These are phyloP conservation scores for Lactarius akahatsu DNA, from an alignment of 768 basidiomycete species.

Conservation along the genomic window DNA sequence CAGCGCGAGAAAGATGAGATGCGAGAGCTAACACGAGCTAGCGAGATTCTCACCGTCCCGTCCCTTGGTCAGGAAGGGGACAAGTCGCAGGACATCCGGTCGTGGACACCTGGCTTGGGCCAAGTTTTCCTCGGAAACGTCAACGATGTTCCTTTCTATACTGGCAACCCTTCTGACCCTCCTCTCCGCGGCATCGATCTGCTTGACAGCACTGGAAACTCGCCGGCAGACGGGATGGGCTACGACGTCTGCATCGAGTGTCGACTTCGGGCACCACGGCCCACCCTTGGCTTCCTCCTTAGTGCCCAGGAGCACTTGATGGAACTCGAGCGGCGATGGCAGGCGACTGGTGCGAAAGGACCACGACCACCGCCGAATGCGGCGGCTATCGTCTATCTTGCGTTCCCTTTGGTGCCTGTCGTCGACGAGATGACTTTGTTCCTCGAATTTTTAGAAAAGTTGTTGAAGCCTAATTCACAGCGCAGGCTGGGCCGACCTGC, in stretches of 20 bases:
- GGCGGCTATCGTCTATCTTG: conserved; percentile 67
- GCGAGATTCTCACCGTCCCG: conserved; percentile 61
- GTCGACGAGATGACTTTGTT: conserved; percentile 58
- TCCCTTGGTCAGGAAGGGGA: conserved; percentile 25
- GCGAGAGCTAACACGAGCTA: conserved; percentile 80
- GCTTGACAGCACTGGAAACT: conserved; percentile 41
- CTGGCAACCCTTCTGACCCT: conserved; percentile 20
- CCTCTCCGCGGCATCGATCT: conserved; percentile 32
- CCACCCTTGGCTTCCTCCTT: conserved; percentile 60
- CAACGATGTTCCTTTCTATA: conserved; percentile 61
- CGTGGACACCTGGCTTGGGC: conserved; percentile 45
- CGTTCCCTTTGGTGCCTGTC: conserved; percentile 69
- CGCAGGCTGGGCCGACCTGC: conserved; percentile 45
- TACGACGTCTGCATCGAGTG: conserved; percentile 90
- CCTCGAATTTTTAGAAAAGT: conserved; percentile 64
- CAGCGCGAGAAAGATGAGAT: conserved; percentile 87
- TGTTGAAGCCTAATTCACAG: conserved; percentile 49
- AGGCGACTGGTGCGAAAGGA: conserved; percentile 42
- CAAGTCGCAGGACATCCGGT: conserved; percentile 41
- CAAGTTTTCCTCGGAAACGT: conserved; percentile 83
- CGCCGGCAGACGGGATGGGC: conserved; percentile 55
- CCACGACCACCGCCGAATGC: conserved; percentile 68
- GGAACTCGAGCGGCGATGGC: conserved; percentile 63
- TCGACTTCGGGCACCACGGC: conserved; percentile 77
- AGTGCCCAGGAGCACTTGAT: conserved; percentile 75